phyloP scores from a whole-genome alignment of 75 land plant genomes.

The Picea sitchensis region DNA sequence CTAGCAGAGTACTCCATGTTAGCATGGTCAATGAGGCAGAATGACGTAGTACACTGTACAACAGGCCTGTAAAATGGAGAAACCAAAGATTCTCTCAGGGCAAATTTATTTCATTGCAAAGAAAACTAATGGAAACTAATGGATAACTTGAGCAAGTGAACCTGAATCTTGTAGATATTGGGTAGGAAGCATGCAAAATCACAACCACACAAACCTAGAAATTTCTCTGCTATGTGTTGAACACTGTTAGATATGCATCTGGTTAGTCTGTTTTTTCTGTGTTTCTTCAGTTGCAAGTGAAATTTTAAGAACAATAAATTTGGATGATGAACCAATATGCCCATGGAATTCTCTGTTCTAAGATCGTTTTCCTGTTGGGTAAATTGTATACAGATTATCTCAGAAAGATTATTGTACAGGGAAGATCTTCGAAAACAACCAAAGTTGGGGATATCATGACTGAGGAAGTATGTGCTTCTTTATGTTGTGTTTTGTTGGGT shows the following conservation, averaged over 20 bases:
- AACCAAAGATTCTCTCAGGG: too few relatives aligned
- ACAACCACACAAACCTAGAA: background rate
- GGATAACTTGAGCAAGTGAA: too few relatives aligned
- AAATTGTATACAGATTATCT: constrained; percentile 75
- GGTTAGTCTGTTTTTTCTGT: background rate
- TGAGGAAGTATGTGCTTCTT: constrained; percentile 67
- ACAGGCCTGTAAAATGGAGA: too few relatives aligned
- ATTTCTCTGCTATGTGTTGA: background rate
- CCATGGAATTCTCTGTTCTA: background rate
- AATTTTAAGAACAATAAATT: background rate
- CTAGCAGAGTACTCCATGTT: too few relatives aligned
- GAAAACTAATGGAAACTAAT: background rate
- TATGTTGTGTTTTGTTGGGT: background rate
- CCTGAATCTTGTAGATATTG: too few relatives aligned
- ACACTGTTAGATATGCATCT: background rate
- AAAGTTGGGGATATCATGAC: constrained; percentile 99
- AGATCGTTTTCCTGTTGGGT: background rate
- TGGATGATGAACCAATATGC: background rate
- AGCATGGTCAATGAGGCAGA: too few relatives aligned
- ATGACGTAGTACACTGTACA: too few relatives aligned
- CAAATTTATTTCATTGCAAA: background rate
- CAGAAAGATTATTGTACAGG: constrained; percentile 97
- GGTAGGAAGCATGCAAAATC: too few relatives aligned
- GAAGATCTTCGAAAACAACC: constrained; percentile 94
- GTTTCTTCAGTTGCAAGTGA: background rate